These are phyloP conservation scores for Coniochaeta sp. DNA, from an alignment of 2,329 filamentous ascomycete species.

Conservation along the genomic window DNA sequence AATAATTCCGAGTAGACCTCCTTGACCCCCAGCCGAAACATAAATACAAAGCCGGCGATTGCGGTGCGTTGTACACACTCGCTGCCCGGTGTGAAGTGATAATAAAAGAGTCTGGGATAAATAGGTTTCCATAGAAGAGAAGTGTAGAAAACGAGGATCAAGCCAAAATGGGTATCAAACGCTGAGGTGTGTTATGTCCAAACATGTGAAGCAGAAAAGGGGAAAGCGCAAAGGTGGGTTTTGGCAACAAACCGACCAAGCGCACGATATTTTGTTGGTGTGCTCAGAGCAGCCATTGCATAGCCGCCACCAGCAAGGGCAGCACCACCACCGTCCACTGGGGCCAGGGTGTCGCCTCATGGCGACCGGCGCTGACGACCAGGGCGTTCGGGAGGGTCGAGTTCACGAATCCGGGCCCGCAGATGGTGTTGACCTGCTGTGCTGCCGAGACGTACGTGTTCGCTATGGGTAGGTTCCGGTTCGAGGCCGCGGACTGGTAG, in stretches of 20 bases:
- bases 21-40: background rate
- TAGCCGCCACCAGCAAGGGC: background rate
- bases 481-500: constrained; percentile 62
- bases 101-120: background rate
- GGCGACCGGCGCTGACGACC: constrained; percentile 6
- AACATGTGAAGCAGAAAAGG: background rate
- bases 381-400: constrained; percentile 36
- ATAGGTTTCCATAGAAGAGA: background rate
- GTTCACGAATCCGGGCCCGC: constrained; percentile 52
- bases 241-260: background rate
- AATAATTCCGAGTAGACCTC: background rate
- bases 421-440: constrained; percentile 60
- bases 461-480: constrained; percentile 59
- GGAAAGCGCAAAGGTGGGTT: background rate
- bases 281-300: constrained; percentile 1
- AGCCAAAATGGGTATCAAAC: background rate
- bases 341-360: background rate
- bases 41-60: background rate
- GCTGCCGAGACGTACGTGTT: constrained; percentile 67
- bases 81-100: background rate
- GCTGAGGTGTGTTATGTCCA: background rate
- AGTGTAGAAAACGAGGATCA: background rate
- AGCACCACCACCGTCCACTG: background rate
- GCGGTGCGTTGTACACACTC: background rate
- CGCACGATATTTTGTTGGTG: background rate